Base-by-base conservation (phyloP, 495 filamentous ascomycete genomes). In the Viridothelium virens region DNA sequence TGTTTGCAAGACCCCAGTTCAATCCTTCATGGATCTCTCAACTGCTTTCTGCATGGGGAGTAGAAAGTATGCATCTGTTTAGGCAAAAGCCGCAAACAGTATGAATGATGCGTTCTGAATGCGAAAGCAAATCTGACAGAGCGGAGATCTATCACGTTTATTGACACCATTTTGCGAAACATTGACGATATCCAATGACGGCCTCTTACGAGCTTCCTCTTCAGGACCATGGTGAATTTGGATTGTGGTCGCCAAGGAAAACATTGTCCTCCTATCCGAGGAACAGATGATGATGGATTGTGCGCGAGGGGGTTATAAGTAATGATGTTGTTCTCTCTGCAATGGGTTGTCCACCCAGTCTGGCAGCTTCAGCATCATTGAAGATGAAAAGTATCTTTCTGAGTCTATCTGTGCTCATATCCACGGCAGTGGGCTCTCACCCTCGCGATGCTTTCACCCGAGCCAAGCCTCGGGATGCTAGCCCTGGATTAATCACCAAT, bases 391-490 rank as follows among this genome's bases (percentile, higher is more conserved):
- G 25, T 14, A 3, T 59, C 14, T 59, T 59, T 11, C 31, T 59
- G 6, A 36, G 53, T 36, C 18, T 59, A 18, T 59, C 31, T 36
- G 3, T 36, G 7, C 53, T 59, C 31, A 14, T 36, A 59, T 59
- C 53, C 53, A 18, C 53, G 31, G 53, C 14, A 34, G n/a, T 36
- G 53, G 53, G 25, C 14, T 18, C 6, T 7, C 53, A 59, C 36
- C 53, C 53, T 36, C 53, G 53, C 31, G 53, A 59, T 59, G 53
- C 53, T 34, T 59, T 59, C 53, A 36, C 53, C 53, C 53, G 53
- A 59, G 53, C 53, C 25, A 59, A 36, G 31, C 53, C 31, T 34
- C 18, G 53, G 36, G 53, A 59, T 59, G 25, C 53, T 59, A 36
- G 53, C 36, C 53, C 53, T 36, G 53, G 53, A 59, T 59, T 59